phyloP scores from a whole-genome alignment of 73 alveolate genomes.

The Strombidium stylifer region DNA sequence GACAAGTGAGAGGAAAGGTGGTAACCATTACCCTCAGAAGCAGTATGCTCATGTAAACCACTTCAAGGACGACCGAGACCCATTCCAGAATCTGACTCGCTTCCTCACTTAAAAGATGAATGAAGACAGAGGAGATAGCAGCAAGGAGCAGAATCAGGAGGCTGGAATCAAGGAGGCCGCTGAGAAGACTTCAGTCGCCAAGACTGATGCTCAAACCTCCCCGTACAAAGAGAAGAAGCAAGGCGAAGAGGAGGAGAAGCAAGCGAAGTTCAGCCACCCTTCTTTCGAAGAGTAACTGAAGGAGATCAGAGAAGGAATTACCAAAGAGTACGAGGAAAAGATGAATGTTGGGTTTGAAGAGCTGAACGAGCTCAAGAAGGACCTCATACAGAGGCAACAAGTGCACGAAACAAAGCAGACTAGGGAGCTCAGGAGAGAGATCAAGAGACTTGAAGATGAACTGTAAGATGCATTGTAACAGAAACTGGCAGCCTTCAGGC shows the following conservation, averaged over 20 bases:
- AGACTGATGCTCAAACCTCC: not conserved
- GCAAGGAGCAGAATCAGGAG: not conserved
- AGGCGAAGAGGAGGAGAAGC: not conserved
- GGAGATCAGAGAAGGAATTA: constrained; percentile 17
- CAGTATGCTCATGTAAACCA: no score
- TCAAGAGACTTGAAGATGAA: not conserved
- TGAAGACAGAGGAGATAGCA: not conserved
- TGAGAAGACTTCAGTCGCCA: no score
- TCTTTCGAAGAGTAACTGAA: constrained; percentile 16
- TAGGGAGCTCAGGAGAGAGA: not conserved
- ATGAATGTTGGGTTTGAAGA: not conserved
- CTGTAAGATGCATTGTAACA: not conserved
- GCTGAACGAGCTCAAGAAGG: not conserved
- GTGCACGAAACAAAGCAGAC: not conserved
- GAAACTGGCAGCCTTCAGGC: constrained; percentile 3
- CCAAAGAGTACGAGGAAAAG: constrained; percentile 14
- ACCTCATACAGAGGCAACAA: not conserved
- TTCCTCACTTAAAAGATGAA: not conserved
- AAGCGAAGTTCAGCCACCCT: not conserved
- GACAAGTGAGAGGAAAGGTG: no score
- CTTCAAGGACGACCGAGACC: not conserved
- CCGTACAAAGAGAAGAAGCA: not conserved
- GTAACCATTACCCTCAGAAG: no score
- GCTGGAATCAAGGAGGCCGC: no score
- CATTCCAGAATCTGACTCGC: not conserved